Evolutionary conservation across 352 stramenopile species (phyloP).

Genomic region (Plasmopara viticola): DNA sequence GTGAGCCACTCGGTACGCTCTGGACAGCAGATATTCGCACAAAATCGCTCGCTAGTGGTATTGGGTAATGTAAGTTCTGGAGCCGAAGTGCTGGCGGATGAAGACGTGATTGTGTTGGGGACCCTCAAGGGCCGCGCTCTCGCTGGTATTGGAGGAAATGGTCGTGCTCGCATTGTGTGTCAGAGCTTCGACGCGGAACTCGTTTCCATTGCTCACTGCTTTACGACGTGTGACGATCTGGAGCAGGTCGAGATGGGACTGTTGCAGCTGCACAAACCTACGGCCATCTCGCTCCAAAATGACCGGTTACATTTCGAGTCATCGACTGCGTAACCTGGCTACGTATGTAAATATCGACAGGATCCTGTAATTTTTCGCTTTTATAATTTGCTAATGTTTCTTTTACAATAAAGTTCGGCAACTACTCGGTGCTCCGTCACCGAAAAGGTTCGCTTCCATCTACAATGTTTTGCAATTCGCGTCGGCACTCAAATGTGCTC

Average conservation of each 20-base stretch:
- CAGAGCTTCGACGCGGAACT: conserved; percentile 86
- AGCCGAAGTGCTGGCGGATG: conserved; percentile 82
- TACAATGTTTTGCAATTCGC: conserved; percentile 34
- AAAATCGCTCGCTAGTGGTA: conserved; percentile 75
- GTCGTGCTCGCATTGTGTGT: conserved; percentile 54
- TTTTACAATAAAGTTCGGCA: conserved; percentile 3
- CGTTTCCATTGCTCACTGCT: conserved; percentile 85
- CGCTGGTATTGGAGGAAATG: conserved; percentile 77
- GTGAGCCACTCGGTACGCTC: conserved; percentile 71
- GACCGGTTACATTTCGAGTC: conserved; percentile 65
- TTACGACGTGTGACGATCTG: conserved; percentile 84
- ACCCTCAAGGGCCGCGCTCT: conserved; percentile 79
- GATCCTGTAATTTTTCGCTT: too few relatives aligned
- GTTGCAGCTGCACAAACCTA: conserved; percentile 48
- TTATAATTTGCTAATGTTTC: too few relatives aligned
- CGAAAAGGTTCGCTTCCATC: conserved; percentile 23
- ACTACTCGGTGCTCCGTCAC: conserved; percentile 21
- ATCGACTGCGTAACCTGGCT: conserved; percentile 12
- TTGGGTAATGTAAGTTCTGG: conserved; percentile 83
- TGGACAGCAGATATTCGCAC: conserved; percentile 84
- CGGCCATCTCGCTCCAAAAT: conserved; percentile 47
- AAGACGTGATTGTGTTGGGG: conserved; percentile 79
- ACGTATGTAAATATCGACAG: neutral
- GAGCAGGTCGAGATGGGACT: conserved; percentile 30
- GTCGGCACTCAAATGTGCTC: conserved; percentile 49